phyloP scores from a whole-genome alignment of 257 asterid genomes.

The Salvia hispanica region DNA sequence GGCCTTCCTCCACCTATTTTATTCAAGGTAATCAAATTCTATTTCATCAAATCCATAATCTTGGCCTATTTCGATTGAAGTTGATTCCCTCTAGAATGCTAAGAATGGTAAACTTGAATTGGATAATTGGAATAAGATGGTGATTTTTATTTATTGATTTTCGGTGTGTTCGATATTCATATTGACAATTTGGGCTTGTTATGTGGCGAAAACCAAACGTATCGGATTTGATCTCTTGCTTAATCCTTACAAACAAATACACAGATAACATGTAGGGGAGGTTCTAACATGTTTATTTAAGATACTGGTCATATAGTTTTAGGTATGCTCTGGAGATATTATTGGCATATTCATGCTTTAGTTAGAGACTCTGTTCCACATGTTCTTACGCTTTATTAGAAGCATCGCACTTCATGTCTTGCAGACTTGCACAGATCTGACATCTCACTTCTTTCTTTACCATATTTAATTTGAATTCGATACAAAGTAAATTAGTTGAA shows the following conservation, averaged over 20 bases:
- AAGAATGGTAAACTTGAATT: neutral
- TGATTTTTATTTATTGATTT: neutral
- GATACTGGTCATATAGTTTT: neutral
- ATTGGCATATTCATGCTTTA: neutral
- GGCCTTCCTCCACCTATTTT: slow-evolving; percentile 56
- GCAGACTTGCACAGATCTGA: neutral
- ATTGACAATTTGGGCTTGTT: no score
- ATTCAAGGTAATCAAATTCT: slow-evolving; percentile 35
- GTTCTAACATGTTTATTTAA: neutral
- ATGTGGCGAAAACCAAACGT: neutral
- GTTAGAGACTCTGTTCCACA: neutral
- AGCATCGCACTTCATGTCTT: neutral
- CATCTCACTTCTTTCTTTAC: neutral
- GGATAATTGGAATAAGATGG: neutral
- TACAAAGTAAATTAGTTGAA: neutral
- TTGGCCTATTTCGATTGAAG: neutral
- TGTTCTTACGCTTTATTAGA: neutral
- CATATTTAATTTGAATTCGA: neutral
- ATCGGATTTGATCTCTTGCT: neutral
- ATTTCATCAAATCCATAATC: neutral
- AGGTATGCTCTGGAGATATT: neutral
- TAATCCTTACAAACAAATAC: neutral
- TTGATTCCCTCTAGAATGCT: neutral
- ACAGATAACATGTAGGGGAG: no score
- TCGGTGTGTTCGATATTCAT: no score